A percentile compares a stretch with the other conserved stretches of the same genome.
These are phyloP conservation scores for Fraxinus cuspidata DNA, from an alignment of 257 asterid genomes.

Conservation along the genomic window DNA sequence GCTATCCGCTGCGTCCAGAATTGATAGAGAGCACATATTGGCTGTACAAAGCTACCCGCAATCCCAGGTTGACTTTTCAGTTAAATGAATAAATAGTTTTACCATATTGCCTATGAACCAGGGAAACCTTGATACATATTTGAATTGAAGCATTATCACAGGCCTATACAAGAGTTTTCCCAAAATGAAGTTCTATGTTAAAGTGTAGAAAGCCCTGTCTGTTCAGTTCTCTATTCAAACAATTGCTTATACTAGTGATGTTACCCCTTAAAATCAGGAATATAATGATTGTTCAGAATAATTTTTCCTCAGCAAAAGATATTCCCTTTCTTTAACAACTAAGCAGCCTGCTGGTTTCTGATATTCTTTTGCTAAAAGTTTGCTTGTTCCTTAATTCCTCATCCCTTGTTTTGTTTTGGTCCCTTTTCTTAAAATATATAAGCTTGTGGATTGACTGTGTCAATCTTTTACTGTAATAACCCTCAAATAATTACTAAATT, in stretches of 20 bases:
- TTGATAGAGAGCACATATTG: conserved; percentile 96
- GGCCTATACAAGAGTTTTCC: not conserved
- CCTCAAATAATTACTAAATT: not conserved
- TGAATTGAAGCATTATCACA: not conserved
- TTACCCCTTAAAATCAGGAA: not conserved
- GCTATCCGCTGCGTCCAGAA: conserved; percentile 97
- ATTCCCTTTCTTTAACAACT: not conserved
- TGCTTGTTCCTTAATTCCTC: not conserved
- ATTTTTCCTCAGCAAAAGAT: not conserved
- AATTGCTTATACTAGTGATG: not conserved
- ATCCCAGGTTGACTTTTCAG: conserved; percentile 66
- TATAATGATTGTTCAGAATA: not conserved
- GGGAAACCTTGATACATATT: not conserved
- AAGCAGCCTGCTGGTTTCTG: not conserved
- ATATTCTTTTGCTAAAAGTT: not conserved
- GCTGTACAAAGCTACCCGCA: conserved; percentile 95
- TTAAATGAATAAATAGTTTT: conserved; percentile 15
- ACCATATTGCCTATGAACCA: not conserved
- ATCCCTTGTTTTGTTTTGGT: not conserved
- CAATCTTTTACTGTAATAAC: not conserved
- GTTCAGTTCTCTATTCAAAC: not conserved
- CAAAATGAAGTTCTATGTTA: not conserved
- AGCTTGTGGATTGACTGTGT: not conserved
- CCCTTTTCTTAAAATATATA: not conserved
- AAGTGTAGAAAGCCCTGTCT: not conserved